Evolutionary conservation across 2,329 filamentous ascomycete species (phyloP), one percentile per base, ranked within the genome.

Genomic region (Pseudogymnoascus pannorum): DNA sequence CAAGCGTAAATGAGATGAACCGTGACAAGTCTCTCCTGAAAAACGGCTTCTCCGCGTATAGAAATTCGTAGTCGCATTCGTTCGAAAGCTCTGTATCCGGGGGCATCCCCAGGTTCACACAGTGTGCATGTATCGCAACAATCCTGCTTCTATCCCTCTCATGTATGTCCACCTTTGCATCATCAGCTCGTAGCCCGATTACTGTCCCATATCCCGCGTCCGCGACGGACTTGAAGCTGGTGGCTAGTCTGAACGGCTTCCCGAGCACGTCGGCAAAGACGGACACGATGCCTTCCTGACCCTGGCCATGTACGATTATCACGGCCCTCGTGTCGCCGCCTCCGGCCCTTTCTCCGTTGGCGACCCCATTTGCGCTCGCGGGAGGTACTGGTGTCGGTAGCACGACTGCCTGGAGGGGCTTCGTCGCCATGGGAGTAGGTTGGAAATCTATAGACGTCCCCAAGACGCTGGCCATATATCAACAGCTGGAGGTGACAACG

Each of bases 41-140:
- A 72, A 89, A 90, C 1, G 87, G 82, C 7, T 81, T 79, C 64
- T 86, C 82, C 3, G 88, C 89, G 75, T 94, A 95, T 18, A 95
- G 79, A 67, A 93, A 94, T 72, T 95, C 91, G 75, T 93, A 94
- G 75, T 94, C 89, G 75, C 88, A 92, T 62, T 81, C 74, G 24
- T 83, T 77, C 14, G 87, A 91, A 22, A 92, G 79, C 51, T 78
- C 73, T 38, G 81, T 72, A 66, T 90, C 85, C n/a, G 87, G 85
- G 16, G 85, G 84, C 77, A 87, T 88, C 29, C 85, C 85, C 61
- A 85, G 78, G 68, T 87, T 85, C 64, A 91, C 84, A 70, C 87
- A 90, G 72, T 93, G 88, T 22, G 88, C 86, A 71, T 92, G 88
- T 71, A 94, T 87, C 61, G 87, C 77, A 57, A 91, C 81, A 48